Evolutionary conservation across 2,329 filamentous ascomycete species (phyloP).

Genomic region (Penicillium sp.): DNA sequence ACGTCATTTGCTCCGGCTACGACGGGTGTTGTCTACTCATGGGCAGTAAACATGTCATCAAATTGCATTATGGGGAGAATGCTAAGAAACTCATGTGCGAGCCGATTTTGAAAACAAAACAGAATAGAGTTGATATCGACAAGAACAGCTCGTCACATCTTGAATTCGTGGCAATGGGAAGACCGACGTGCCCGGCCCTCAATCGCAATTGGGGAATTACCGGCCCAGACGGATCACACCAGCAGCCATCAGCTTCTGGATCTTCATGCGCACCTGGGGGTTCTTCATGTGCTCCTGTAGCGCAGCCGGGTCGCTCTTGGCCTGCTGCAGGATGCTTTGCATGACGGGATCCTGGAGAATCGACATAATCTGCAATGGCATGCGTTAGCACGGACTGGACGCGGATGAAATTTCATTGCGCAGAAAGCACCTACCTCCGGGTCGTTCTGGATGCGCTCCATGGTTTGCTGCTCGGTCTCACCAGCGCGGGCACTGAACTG

Average conservation of each 20-base stretch:
- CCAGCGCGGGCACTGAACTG: conserved; percentile 90
- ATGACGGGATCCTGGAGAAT: conserved; percentile 96
- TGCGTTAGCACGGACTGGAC: too few species aligned
- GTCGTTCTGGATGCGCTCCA: conserved; percentile 83
- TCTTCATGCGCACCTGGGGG: conserved; percentile 75
- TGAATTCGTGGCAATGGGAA: conserved; percentile 18
- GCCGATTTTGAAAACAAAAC: conserved; percentile 5
- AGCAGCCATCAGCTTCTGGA: conserved; percentile 90
- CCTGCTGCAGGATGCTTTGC: conserved; percentile 96
- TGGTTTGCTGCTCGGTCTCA: conserved; percentile 93
- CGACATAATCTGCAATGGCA: conserved; percentile 63
- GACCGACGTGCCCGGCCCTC: neutral
- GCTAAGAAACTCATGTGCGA: conserved; percentile 9
- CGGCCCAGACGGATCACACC: conserved; percentile 81
- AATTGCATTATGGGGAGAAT: conserved; percentile 1
- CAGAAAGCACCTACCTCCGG: conserved; percentile 67
- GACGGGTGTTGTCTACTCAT: too few species aligned
- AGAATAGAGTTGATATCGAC: conserved; percentile 14
- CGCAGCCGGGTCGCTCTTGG: conserved; percentile 86
- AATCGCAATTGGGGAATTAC: conserved; percentile 27
- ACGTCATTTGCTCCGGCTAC: too few species aligned
- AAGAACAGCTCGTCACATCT: conserved; percentile 23
- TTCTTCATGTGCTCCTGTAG: conserved; percentile 98
- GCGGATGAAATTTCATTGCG: conserved; percentile 1
- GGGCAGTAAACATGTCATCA: neutral